A percentile compares a stretch with the other conserved stretches of the same genome.
phyloP scores from a whole-genome alignment of 345 rosid genomes.

The Microthlaspi erraticum region DNA sequence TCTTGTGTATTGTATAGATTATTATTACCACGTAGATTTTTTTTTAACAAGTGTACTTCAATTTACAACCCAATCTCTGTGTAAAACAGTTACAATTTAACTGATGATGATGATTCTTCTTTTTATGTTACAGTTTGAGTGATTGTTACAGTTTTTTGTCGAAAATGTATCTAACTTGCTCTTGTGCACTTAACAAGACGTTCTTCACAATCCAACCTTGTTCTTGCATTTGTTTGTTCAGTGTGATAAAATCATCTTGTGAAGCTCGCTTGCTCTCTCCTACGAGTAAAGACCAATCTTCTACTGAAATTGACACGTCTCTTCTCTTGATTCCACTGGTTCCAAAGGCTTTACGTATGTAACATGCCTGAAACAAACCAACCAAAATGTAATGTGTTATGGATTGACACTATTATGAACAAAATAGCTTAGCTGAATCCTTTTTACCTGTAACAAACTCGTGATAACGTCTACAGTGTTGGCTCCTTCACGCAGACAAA shows the following conservation, averaged over 20 bases:
- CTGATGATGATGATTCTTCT: background rate
- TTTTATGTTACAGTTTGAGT: slow-evolving; percentile 20
- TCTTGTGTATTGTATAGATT: slow-evolving; percentile 44
- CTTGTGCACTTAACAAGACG: slow-evolving; percentile 62
- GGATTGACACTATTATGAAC: background rate
- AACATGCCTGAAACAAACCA: slow-evolving; percentile 36
- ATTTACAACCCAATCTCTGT: slow-evolving; percentile 29
- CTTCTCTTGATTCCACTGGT: slow-evolving; percentile 6
- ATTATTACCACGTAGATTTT: slow-evolving; percentile 20
- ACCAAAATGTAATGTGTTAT: slow-evolving; percentile 12
- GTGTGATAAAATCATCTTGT: slow-evolving; percentile 17
- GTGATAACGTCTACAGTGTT: slow-evolving; percentile 35
- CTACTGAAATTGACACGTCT: background rate
- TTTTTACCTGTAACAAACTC: slow-evolving; percentile 36
- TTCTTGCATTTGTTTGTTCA: slow-evolving; percentile 59
- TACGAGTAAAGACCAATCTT: slow-evolving; percentile 30
- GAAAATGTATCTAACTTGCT: slow-evolving; percentile 66
- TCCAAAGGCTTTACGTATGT: slow-evolving; percentile 35
- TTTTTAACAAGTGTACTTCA: slow-evolving; percentile 16
- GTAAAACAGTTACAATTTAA: slow-evolving; percentile 32
- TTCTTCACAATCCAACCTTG: slow-evolving; percentile 75
- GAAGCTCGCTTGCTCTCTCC: slow-evolving; percentile 20
- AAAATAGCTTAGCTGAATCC: background rate
- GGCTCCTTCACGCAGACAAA: slow-evolving; percentile 42
- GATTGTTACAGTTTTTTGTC: slow-evolving; percentile 37